These are phyloP conservation scores for Vigna hirtella DNA, from an alignment of 306 rosid genomes.

Conservation along the genomic window DNA sequence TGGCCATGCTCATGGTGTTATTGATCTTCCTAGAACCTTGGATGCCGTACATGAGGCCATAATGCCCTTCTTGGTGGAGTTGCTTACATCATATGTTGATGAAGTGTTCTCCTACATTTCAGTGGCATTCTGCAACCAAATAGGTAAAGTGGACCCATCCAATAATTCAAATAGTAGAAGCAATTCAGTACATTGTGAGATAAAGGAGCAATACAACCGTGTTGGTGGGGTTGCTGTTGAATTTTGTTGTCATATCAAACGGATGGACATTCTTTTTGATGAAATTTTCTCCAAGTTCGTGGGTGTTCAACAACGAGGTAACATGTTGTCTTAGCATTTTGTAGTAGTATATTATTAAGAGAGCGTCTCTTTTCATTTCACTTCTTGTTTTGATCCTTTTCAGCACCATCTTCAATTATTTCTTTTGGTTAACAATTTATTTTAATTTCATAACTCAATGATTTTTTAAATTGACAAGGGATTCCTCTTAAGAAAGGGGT, in stretches of 20 bases:
- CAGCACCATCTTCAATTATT: slow-evolving; percentile 15
- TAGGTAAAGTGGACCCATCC: slow-evolving; percentile 67
- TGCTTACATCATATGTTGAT: slow-evolving; percentile 89
- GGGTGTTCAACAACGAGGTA: slow-evolving; percentile 90
- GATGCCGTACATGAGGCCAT: slow-evolving; percentile 89
- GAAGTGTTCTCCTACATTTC: slow-evolving; percentile 97
- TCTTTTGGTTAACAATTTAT: slow-evolving; percentile 22
- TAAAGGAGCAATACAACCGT: slow-evolving; percentile 91
- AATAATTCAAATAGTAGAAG: slow-evolving; percentile 54
- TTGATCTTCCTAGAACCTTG: slow-evolving; percentile 94
- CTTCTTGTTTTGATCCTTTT: slow-evolving; percentile 10
- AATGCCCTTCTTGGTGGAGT: slow-evolving; percentile 89
- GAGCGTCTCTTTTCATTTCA: slow-evolving; percentile 41
- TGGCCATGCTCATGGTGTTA: slow-evolving; percentile 93
- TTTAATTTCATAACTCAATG: neutral
- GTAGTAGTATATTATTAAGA: slow-evolving; percentile 21
- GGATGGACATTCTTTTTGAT: slow-evolving; percentile 93
- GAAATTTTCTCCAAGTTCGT: slow-evolving; percentile 85
- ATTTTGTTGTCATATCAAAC: slow-evolving; percentile 94
- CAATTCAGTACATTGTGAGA: slow-evolving; percentile 74
- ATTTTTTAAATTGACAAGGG: slow-evolving; percentile 16
- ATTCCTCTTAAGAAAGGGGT: neutral
- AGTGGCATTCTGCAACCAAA: slow-evolving; percentile 90
- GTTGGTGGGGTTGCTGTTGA: slow-evolving; percentile 99
- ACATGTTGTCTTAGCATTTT: slow-evolving; percentile 34